Evolutionary conservation across 2,329 filamentous ascomycete genomes (phyloP).

Genomic region (Remersonia thermophila): DNA sequence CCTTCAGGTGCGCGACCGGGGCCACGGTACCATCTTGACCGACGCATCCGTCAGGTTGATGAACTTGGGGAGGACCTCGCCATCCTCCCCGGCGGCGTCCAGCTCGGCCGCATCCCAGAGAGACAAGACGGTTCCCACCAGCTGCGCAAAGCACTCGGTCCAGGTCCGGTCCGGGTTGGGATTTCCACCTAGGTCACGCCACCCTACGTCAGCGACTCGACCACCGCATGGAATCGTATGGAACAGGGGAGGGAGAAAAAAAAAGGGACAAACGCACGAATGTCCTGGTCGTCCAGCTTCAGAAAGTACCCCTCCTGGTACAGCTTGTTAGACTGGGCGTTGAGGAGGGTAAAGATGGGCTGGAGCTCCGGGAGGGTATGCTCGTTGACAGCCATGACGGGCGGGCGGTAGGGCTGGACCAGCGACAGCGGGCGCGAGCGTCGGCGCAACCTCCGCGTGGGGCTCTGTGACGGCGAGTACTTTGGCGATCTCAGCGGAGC

Average conservation of each 20-base stretch:
- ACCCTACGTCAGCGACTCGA: no score
- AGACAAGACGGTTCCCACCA: slow-evolving; percentile 88
- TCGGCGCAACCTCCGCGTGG: slow-evolving; percentile 31
- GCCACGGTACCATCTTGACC: slow-evolving; percentile 72
- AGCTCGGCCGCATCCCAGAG: slow-evolving; percentile 91
- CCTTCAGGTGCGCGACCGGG: neutral
- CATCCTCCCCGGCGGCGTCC: slow-evolving; percentile 73
- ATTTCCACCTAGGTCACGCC: slow-evolving; percentile 67
- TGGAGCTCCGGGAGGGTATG: slow-evolving; percentile 87
- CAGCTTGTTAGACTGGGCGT: slow-evolving; percentile 89
- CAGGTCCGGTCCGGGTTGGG: slow-evolving; percentile 78
- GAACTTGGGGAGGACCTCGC: slow-evolving; percentile 45
- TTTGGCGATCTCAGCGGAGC: slow-evolving; percentile 25
- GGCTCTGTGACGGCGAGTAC: slow-evolving; percentile 28
- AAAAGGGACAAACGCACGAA: slow-evolving; percentile 44
- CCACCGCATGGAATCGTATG: no score
- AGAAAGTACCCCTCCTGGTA: slow-evolving; percentile 98
- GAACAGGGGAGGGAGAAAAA: no score
- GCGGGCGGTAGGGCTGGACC: slow-evolving; percentile 73
- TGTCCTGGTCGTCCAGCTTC: slow-evolving; percentile 90
- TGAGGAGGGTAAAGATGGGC: slow-evolving; percentile 87
- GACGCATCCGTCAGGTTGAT: slow-evolving; percentile 96
- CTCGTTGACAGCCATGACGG: slow-evolving; percentile 69
- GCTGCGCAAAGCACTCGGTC: slow-evolving; percentile 94
- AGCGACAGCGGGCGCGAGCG: slow-evolving; percentile 69